Percentiles rank a stretch among this genome's conserved stretches.
Conservation (phyloP, 768 basidiomycete species). For the Crucibulum laeve region DNA sequence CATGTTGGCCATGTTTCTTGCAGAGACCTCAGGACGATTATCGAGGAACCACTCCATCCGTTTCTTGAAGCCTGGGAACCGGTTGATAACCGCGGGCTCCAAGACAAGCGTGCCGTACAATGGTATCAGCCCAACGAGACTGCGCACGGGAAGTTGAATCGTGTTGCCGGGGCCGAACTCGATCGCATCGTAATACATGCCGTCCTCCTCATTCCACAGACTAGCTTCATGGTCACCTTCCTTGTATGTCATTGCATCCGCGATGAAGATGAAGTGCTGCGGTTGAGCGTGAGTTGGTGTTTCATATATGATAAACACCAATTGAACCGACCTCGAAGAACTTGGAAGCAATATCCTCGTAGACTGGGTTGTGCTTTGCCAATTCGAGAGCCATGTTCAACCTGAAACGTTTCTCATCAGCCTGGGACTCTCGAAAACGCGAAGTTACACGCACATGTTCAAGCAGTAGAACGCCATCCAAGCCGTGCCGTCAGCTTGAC, state of each 20-base stretch:
- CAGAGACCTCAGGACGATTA: slow-evolving; percentile 82
- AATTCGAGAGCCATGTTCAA: slow-evolving; percentile 95
- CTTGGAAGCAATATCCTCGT: slow-evolving; percentile 99
- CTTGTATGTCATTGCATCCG: slow-evolving; percentile 96
- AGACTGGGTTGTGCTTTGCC: slow-evolving; percentile 95
- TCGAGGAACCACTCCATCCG: slow-evolving; percentile 98
- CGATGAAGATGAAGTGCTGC: slow-evolving; percentile 96
- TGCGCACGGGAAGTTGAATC: slow-evolving; percentile 90
- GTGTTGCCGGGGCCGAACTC: slow-evolving; percentile 77
- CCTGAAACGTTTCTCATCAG: slow-evolving; percentile 37
- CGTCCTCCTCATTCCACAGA: slow-evolving; percentile 95
- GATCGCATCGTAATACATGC: slow-evolving; percentile 98
- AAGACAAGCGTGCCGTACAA: slow-evolving; percentile 93
- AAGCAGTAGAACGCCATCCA: slow-evolving; percentile 99
- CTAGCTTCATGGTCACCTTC: slow-evolving; percentile 74
- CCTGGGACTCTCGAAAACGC: background rate
- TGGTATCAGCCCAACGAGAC: slow-evolving; percentile 96
- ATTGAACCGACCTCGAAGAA: slow-evolving; percentile 70
- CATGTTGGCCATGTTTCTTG: slow-evolving; percentile 96
- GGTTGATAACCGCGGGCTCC: slow-evolving; percentile 83
- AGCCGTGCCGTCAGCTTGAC: slow-evolving; percentile 97
- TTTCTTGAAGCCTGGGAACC: slow-evolving; percentile 98
- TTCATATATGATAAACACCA: background rate
- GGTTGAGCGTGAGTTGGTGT: background rate
- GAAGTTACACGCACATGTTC: slow-evolving; percentile 67